Evolutionary conservation across 2,329 filamentous ascomycete species (phyloP).

Genomic region (Gnomoniopsis smithogilvyi): DNA sequence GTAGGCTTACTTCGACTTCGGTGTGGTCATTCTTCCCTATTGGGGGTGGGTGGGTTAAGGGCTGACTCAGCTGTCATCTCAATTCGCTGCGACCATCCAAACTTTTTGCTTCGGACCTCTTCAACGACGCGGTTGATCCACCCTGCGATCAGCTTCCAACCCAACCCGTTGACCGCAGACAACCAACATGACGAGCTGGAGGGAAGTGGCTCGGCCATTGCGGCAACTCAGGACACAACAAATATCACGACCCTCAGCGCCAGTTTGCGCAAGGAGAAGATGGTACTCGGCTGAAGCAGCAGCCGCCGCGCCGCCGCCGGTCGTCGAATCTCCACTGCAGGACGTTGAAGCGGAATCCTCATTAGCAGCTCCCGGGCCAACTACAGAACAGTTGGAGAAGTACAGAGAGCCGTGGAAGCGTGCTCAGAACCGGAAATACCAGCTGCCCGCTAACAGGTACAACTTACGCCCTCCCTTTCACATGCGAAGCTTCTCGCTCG

Average conservation of each 20-base stretch:
- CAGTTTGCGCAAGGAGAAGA: constrained; percentile 35
- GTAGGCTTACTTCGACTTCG: too few species aligned
- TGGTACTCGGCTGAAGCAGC: constrained; percentile 45
- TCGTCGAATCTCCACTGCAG: constrained; percentile 27
- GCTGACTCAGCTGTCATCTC: background rate
- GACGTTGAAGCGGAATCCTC: constrained; percentile 53
- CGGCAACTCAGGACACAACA: constrained; percentile 16
- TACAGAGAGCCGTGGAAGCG: constrained; percentile 39
- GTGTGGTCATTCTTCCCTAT: too few species aligned
- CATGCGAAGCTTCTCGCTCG: background rate
- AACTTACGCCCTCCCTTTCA: background rate
- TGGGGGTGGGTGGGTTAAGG: too few species aligned
- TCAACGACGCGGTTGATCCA: constrained; percentile 6
- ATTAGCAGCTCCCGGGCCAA: constrained; percentile 39
- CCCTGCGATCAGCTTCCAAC: background rate
- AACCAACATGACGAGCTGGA: constrained; percentile 37
- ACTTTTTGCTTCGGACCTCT: constrained; percentile 13
- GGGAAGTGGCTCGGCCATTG: constrained; percentile 34
- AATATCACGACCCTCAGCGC: constrained; percentile 24
- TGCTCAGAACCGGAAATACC: constrained; percentile 30
- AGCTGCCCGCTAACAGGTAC: constrained; percentile 47
- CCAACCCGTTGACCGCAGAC: background rate
- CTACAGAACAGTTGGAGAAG: constrained; percentile 34
- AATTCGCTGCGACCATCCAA: background rate
- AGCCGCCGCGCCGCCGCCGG: constrained; percentile 24